A percentile compares a stretch with the other conserved stretches of the same genome.
Conservation (phyloP, 2,329 filamentous ascomycete genomes). For the Arachnopeziza araneosa region DNA sequence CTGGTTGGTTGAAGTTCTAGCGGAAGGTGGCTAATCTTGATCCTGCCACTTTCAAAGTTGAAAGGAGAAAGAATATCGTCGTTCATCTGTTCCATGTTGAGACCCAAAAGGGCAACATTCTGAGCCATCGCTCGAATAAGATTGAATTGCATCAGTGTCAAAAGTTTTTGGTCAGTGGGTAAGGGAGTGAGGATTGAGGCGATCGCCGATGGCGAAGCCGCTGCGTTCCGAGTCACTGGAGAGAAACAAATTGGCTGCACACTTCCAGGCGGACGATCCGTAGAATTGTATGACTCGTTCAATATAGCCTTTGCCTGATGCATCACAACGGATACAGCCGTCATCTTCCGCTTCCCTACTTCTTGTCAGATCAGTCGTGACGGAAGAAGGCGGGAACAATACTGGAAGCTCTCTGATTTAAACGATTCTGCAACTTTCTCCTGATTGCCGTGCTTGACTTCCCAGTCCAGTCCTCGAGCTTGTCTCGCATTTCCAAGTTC, state of each 20-base stretch:
- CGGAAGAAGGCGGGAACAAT: neutral
- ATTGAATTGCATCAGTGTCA: constrained; percentile 35
- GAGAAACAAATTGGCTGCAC: constrained; percentile 2
- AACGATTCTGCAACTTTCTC: constrained; percentile 24
- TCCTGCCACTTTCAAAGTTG: neutral
- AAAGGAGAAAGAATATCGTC: constrained; percentile 18
- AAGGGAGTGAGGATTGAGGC: constrained; percentile 9
- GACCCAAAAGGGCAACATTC: constrained; percentile 30
- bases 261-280: neutral
- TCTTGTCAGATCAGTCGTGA: neutral
- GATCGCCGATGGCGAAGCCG: constrained; percentile 6
- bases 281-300: neutral
- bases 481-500: constrained; percentile 5
- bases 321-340: neutral
- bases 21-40: neutral
- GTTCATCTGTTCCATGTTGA: constrained; percentile 13
- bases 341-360: neutral
- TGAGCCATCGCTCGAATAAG: constrained; percentile 32
- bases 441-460: constrained; percentile 25
- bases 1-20: neutral
- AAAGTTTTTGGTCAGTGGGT: constrained; percentile 23
- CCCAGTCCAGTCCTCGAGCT: constrained; percentile 32
- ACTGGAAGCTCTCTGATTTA: constrained; percentile 29
- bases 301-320: neutral
- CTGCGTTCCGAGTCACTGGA: neutral